phyloP scores from a whole-genome alignment of 2,329 filamentous ascomycete genomes.

The Periconia macrospinosa region DNA sequence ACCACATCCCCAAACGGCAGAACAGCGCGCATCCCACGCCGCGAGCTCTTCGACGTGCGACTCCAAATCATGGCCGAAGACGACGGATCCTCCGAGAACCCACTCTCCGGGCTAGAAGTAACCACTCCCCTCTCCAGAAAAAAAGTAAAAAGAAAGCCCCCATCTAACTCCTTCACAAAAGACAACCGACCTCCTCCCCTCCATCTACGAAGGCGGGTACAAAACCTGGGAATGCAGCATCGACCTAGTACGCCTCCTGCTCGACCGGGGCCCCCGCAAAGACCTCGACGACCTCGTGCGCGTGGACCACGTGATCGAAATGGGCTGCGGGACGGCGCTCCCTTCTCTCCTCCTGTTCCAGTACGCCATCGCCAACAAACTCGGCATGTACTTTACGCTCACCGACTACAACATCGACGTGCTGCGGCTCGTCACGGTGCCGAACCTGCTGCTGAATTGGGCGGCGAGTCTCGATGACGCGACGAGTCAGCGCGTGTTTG shows the following conservation, averaged over 20 bases:
- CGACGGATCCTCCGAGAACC: conserved; percentile 39
- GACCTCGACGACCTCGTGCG: conserved; percentile 53
- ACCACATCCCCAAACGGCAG: conserved; percentile 63
- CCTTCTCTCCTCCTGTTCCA: conserved; percentile 73
- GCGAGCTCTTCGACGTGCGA: conserved; percentile 80
- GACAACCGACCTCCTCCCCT: conserved; percentile 74
- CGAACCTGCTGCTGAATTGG: conserved; percentile 75
- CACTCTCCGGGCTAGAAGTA: conserved; percentile 34
- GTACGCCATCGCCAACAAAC: conserved; percentile 55
- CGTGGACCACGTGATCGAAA: conserved; percentile 58
- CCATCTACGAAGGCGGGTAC: conserved; percentile 84
- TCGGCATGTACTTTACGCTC: conserved; percentile 63
- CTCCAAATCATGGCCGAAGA: conserved; percentile 78
- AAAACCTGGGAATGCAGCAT: conserved; percentile 89
- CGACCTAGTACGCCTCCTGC: conserved; percentile 70
- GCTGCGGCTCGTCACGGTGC: conserved; percentile 75
- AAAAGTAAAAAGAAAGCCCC: too few relatives aligned
- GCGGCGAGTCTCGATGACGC: conserved; percentile 28
- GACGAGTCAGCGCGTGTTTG: conserved; percentile 16
- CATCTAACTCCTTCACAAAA: not conserved
- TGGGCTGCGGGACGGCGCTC: conserved; percentile 78
- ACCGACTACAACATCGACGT: conserved; percentile 82
- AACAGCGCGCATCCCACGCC: conserved; percentile 63
- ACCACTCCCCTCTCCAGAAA: not conserved
- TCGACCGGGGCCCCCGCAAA: conserved; percentile 52